phyloP scores from a whole-genome alignment of 345 rosid genomes.

The Fremontodendron californicum region DNA sequence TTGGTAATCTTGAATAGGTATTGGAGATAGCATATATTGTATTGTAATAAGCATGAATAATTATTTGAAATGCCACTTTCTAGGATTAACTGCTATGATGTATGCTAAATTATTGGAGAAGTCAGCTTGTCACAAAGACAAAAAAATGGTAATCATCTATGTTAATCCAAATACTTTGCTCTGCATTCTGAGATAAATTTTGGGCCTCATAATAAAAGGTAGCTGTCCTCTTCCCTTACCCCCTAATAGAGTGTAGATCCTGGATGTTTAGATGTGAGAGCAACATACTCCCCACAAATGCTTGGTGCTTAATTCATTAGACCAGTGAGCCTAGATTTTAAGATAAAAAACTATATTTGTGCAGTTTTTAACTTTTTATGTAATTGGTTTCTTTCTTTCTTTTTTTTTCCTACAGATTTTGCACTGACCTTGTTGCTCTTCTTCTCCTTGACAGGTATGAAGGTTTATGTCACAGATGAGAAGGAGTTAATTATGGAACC shows the following conservation, averaged over 20 bases:
- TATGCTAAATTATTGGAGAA: not conserved
- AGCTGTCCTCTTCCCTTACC: not conserved
- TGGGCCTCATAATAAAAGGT: not conserved
- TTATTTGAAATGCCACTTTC: not conserved
- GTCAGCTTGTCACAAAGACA: not conserved
- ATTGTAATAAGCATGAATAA: not conserved
- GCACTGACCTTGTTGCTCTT: conserved; percentile 1
- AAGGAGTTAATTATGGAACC: conserved; percentile 98
- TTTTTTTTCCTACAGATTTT: not conserved
- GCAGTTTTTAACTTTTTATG: conserved; percentile 2
- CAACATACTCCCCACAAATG: not conserved
- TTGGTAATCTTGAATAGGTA: not conserved
- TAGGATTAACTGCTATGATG: not conserved
- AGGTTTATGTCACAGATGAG: conserved; percentile 90
- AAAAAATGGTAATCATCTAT: not conserved
- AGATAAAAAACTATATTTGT: conserved; percentile 3
- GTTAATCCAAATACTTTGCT: not conserved
- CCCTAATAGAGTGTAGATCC: not conserved
- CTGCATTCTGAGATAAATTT: not conserved
- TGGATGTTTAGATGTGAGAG: not conserved
- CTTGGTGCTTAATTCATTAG: not conserved
- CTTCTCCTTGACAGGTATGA: conserved; percentile 62
- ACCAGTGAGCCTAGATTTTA: not conserved
- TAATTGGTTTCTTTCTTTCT: not conserved
- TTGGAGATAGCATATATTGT: not conserved